Percentiles rank a stretch among this genome's conserved stretches.
Evolutionary conservation across 106 monocot genomes (phyloP).

Genomic region (Dendrobium catenatum): DNA sequence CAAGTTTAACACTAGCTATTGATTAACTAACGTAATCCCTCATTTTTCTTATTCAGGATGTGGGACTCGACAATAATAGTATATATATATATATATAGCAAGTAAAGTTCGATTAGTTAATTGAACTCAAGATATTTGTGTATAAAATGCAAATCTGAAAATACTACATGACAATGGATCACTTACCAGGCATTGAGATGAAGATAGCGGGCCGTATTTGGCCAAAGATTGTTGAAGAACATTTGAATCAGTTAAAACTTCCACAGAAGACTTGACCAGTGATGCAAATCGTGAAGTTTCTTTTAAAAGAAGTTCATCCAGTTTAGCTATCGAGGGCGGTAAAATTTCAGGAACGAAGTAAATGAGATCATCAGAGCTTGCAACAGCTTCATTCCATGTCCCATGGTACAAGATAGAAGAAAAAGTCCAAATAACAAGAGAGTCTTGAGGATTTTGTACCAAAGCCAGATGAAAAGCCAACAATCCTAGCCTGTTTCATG

Average conservation of each 20-base stretch:
- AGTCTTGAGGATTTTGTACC: constrained; percentile 64
- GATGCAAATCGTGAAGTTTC: constrained; percentile 40
- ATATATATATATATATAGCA: no score
- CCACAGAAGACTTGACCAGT: constrained; percentile 44
- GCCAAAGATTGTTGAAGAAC: constrained; percentile 36
- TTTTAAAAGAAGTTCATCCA: constrained; percentile 41
- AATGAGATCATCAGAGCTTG: constrained; percentile 17
- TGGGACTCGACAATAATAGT: no score
- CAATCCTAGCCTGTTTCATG: constrained; percentile 54
- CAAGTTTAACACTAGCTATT: no score
- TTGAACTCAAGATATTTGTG: no score
- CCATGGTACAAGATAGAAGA: constrained; percentile 61
- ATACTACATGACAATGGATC: not conserved
- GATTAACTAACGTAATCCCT: no score
- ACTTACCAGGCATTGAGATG: constrained; percentile 46
- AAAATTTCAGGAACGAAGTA: constrained; percentile 68
- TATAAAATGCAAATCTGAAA: not conserved
- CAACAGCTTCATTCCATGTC: constrained; percentile 32
- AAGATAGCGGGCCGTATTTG: constrained; percentile 21
- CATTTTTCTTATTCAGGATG: no score
- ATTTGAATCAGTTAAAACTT: constrained; percentile 27
- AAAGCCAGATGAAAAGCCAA: constrained; percentile 83
- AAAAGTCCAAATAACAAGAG: constrained; percentile 58
- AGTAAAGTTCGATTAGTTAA: no score
- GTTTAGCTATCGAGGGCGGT: constrained; percentile 17